Evolutionary conservation across 208 protist genomes (phyloP), one percentile per base, ranked within the genome.

Genomic region (Polymyxa betae): DNA sequence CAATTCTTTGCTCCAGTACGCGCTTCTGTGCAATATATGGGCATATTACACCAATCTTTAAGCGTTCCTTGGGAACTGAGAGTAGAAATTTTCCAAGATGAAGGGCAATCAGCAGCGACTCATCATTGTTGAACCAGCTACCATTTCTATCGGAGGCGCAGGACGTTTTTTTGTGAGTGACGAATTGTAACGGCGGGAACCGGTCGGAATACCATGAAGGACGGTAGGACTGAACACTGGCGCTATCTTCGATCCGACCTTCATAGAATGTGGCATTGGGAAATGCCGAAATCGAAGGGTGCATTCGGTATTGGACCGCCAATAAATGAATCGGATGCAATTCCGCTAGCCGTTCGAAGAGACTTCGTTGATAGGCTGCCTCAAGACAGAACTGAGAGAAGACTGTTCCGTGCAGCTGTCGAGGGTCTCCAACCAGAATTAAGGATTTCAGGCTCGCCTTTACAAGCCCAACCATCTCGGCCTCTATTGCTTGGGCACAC

Each of bases 191-290:
- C 24, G 49, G 49, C 49, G 49, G 49, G 24, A 60, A 60, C 5
- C 49, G 49, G 24, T 60, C 49, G 5, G 49, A 60, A 60, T 60
- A 60, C 49, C 49, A 60, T 60, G 5, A 29, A 5, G 49, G 49
- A 29, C 24, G 5, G 49, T 60, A 60, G 12, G 24, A 24, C 49
- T 60, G 5, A 29, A 60, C 49, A 60, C 24, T 24, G 49, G 49
- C 49, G 49, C 49, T 60, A 24, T 60, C 49, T 24, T 60, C 12
- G 24, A 60, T 60, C 24, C 49, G 5, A 24, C 49, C 49, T 29
- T 60, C 49, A 24, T 60, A 60, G 49, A 60, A 60, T 60, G 49
- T 60, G 49, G 49, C 49, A 60, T 60, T 60, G 49, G 49, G 49
- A 24, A 60, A 60, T 60, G 5, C 12, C 24, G 49, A 60, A 29